These are phyloP conservation scores for Rhynchospora tenuis DNA, from an alignment of 176 grass and related monocot genomes.

Conservation along the genomic window DNA sequence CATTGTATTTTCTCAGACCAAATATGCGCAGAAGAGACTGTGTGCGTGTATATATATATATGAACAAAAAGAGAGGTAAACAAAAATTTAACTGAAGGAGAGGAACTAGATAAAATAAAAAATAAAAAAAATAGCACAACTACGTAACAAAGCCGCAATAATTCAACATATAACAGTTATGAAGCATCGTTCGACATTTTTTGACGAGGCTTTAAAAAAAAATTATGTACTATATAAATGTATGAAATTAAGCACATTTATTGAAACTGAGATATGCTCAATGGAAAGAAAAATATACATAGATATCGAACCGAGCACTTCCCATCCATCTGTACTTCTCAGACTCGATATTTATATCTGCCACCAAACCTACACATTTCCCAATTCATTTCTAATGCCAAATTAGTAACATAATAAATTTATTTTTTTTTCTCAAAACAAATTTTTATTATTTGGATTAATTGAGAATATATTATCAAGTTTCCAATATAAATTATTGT, in stretches of 20 bases:
- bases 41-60: neutral
- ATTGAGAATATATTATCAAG: too few relatives aligned
- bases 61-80: neutral
- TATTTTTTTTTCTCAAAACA: too few relatives aligned
- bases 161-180: neutral
- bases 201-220: too few relatives aligned
- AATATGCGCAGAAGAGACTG: slow-evolving; percentile 67
- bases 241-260: neutral
- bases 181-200: neutral
- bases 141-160: neutral
- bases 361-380: slow-evolving; percentile 61
- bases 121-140: too few relatives aligned
- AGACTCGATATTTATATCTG: slow-evolving; percentile 79
- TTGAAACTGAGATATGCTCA: neutral
- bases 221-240: too few relatives aligned
- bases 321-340: slow-evolving; percentile 91
- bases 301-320: slow-evolving; percentile 71
- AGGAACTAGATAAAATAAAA: neutral
- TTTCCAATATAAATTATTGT: too few relatives aligned
- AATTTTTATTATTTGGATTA: too few relatives aligned
- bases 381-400: neutral
- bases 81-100: neutral
- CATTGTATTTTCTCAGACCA: slow-evolving; percentile 54
- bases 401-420: neutral
- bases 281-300: slow-evolving; percentile 45